These are phyloP conservation scores for Pseudonitzschia multistriata DNA, from an alignment of 108 stramenopile species.

Conservation along the genomic window DNA sequence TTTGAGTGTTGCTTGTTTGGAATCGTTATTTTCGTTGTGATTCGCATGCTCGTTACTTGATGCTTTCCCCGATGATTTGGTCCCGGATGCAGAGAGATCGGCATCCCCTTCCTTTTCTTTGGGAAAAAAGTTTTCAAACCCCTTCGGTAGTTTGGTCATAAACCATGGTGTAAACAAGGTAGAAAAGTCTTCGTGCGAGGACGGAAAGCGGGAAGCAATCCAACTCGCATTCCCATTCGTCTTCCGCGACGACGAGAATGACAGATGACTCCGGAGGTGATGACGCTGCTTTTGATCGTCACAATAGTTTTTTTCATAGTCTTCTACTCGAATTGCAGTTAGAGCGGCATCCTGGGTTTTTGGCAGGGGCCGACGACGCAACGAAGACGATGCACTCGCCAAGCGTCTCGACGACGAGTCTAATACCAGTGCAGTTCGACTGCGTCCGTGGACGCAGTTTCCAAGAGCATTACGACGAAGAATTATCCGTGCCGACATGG, in stretches of 20 bases:
- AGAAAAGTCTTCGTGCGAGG: neutral
- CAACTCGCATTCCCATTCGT: neutral
- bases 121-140: slow-evolving; percentile 86
- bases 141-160: slow-evolving; percentile 60
- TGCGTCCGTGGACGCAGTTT: neutral
- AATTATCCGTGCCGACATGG: neutral
- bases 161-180: slow-evolving; percentile 16
- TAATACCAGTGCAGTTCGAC: neutral
- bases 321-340: neutral
- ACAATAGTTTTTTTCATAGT: slow-evolving; percentile 1
- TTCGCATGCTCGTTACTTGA: neutral
- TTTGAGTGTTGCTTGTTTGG: slow-evolving; percentile 12
- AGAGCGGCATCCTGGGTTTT: neutral
- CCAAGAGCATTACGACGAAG: neutral
- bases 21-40: slow-evolving; percentile 17
- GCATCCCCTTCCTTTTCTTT: slow-evolving; percentile 33
- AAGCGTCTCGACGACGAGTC: neutral
- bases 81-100: neutral
- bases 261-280: neutral
- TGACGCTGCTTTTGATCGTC: neutral
- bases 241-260: no score
- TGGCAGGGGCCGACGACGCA: slow-evolving; percentile 3
- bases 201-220: slow-evolving; percentile 1
- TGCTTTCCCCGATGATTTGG: neutral
- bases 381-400: neutral